Conservation (phyloP, 352 stramenopile species). For the Pythium scleroteichum region DNA sequence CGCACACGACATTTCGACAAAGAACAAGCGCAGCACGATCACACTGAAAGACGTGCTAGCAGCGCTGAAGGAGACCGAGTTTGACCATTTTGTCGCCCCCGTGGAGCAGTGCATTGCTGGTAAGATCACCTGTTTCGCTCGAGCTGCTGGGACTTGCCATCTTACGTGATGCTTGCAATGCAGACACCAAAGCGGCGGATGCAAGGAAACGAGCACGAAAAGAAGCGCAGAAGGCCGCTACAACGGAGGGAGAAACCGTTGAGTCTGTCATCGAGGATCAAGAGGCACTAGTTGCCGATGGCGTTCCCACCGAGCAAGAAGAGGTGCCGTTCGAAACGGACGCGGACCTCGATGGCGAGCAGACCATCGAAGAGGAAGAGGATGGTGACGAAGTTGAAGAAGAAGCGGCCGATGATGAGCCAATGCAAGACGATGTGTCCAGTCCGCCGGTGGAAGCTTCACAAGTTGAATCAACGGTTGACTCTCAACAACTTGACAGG, state of each 20-base stretch:
- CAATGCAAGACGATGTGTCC: constrained; percentile 10
- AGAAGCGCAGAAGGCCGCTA: constrained; percentile 18
- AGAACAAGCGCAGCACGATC: constrained; percentile 78
- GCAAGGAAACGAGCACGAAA: constrained; percentile 36
- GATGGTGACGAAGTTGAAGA: constrained; percentile 22
- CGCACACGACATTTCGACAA: constrained; percentile 60
- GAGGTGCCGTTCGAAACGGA: constrained; percentile 25
- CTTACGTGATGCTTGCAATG: no score
- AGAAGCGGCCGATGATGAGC: constrained; percentile 23
- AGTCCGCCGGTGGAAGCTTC: neutral
- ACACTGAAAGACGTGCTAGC: constrained; percentile 74
- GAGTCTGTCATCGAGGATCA: neutral
- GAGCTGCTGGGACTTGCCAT: no score
- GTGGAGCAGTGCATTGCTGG: constrained; percentile 72
- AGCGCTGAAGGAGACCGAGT: constrained; percentile 71
- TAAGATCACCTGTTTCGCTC: constrained; percentile 24
- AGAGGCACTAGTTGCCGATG: neutral
- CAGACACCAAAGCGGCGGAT: constrained; percentile 50
- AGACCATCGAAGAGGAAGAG: constrained; percentile 40
- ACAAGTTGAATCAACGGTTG: neutral
- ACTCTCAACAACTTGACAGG: neutral
- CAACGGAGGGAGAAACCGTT: neutral
- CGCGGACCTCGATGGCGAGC: constrained; percentile 28
- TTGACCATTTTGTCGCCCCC: constrained; percentile 72
- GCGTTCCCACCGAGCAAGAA: constrained; percentile 3